phyloP scores from a whole-genome alignment of 768 basidiomycete genomes.

The Jaapia argillacea region DNA sequence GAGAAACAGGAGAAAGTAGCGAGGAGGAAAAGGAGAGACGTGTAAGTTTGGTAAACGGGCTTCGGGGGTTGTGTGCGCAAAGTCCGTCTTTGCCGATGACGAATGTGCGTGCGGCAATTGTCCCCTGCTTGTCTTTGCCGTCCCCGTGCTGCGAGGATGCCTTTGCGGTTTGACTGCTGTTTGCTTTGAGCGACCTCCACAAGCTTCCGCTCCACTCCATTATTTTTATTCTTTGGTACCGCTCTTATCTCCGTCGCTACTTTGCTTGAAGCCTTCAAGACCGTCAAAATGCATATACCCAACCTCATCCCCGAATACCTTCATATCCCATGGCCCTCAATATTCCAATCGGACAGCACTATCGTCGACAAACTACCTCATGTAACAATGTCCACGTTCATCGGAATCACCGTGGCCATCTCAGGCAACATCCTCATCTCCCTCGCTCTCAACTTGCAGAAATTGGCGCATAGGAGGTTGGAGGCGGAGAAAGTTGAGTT shows the following conservation, averaged over 20 bases:
- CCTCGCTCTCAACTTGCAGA: conserved; percentile 87
- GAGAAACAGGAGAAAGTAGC: background rate
- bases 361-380: conserved; percentile 33
- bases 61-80: no score
- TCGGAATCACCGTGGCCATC: conserved; percentile 79
- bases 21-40: background rate
- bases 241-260: background rate
- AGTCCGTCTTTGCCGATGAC: no score
- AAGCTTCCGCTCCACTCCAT: background rate
- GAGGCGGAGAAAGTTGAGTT: conserved; percentile 29
- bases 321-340: background rate
- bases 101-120: no score
- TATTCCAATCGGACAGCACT: conserved; percentile 1
- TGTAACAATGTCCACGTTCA: conserved; percentile 43
- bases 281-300: background rate
- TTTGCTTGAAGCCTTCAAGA: background rate
- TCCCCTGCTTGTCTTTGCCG: no score
- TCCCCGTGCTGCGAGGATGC: no score
- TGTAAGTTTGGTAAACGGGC: no score
- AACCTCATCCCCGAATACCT: background rate
- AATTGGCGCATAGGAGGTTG: conserved; percentile 75
- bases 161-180: no score
- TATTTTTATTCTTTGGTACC: no score
- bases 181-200: background rate
- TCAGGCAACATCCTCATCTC: conserved; percentile 84